A percentile compares a stretch with the other conserved stretches of the same genome.
These are phyloP conservation scores for Casaregolazyma suthepensis DNA, from an alignment of 1,139 yeast genomes.

Conservation along the genomic window DNA sequence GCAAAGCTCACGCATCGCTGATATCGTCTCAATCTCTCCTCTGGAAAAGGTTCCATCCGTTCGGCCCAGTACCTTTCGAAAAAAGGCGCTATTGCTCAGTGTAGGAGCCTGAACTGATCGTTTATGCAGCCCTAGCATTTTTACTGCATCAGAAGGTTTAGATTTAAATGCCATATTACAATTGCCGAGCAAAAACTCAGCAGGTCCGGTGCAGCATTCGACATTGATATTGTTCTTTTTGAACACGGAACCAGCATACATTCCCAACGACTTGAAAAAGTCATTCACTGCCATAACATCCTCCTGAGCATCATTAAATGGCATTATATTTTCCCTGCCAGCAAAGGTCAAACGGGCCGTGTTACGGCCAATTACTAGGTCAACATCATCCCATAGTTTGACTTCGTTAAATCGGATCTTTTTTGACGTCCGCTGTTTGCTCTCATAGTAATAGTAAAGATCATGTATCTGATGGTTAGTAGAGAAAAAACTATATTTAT, in stretches of 20 bases:
- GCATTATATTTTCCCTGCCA: neutral
- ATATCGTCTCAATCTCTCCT: conserved; percentile 5
- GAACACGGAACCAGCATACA: conserved; percentile 14
- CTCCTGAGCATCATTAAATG: conserved; percentile 5
- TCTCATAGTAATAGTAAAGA: conserved; percentile 12
- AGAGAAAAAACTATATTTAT: conserved; percentile 1
- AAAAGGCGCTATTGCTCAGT: conserved; percentile 9
- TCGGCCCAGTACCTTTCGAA: conserved; percentile 1
- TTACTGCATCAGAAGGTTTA: conserved; percentile 7
- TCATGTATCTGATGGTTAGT: conserved; percentile 10
- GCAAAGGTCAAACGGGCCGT: neutral
- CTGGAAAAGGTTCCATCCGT: neutral
- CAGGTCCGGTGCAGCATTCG: conserved; percentile 5
- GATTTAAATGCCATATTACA: conserved; percentile 2
- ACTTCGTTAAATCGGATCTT: conserved; percentile 13
- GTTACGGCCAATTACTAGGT: conserved; percentile 8
- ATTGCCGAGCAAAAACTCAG: neutral
- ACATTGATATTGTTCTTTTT: conserved; percentile 13
- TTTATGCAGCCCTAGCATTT: conserved; percentile 16
- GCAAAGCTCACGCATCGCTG: conserved; percentile 12
- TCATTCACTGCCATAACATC: conserved; percentile 11
- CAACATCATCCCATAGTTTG: conserved; percentile 18
- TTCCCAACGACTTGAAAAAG: conserved; percentile 10
- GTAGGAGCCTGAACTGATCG: conserved; percentile 9
- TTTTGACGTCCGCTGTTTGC: conserved; percentile 6